Percentiles rank a stretch among this genome's conserved stretches.
These are phyloP conservation scores for Penicillium paradoxum DNA, from an alignment of 495 filamentous ascomycete species.

Conservation along the genomic window DNA sequence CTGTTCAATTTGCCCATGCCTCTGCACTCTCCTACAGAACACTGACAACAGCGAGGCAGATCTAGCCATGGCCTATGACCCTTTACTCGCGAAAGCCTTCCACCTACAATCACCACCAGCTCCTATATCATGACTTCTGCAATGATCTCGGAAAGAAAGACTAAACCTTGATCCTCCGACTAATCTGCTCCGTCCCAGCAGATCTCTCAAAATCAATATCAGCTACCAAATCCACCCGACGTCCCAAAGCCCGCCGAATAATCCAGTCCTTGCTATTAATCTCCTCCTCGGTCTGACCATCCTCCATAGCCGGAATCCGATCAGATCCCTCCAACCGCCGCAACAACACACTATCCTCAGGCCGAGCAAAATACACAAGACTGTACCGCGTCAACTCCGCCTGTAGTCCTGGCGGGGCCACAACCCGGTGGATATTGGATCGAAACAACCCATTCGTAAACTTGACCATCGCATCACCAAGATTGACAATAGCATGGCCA, in stretches of 20 bases:
- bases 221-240: conserved; percentile 27
- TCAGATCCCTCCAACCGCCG: conserved; percentile 37
- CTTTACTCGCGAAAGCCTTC: too few species aligned
- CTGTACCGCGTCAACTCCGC: conserved; percentile 48
- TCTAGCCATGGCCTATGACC: too few species aligned
- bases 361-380: conserved; percentile 59
- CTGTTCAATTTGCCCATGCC: too few species aligned
- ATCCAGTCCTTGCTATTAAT: conserved; percentile 49
- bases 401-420: conserved; percentile 52
- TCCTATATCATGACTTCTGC: too few species aligned
- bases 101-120: too few species aligned
- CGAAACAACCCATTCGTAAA: conserved; percentile 58
- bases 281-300: conserved; percentile 34
- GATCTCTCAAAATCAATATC: conserved; percentile 35
- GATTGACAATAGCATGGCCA: conserved; percentile 57
- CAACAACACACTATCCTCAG: conserved; percentile 53
- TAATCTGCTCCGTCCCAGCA: conserved; percentile 38
- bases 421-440: conserved; percentile 60
- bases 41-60: too few species aligned
- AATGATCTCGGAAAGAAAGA: too few species aligned
- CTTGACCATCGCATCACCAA: conserved; percentile 61
- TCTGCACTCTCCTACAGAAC: too few species aligned
- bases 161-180: conserved; percentile 32
- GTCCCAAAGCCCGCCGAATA: conserved; percentile 36
- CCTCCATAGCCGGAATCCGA: conserved; percentile 27